These are phyloP conservation scores for Diaporthe nobilis DNA, from an alignment of 2,329 filamentous ascomycete species.

Conservation along the genomic window DNA sequence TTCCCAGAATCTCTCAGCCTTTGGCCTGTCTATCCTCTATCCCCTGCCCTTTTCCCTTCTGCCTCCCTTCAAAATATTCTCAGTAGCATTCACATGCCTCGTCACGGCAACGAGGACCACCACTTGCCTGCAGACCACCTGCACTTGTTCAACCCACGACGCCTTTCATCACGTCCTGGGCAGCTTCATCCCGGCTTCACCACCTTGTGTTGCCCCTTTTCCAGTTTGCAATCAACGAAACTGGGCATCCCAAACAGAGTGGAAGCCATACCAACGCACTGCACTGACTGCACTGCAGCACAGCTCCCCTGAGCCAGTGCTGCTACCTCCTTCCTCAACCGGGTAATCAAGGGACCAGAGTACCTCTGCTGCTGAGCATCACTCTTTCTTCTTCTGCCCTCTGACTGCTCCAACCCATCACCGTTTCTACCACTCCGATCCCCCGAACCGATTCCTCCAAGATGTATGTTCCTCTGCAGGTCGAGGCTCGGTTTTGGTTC, in stretches of 20 bases:
- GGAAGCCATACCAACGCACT: not conserved
- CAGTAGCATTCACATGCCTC: not conserved
- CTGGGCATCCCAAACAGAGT: not conserved
- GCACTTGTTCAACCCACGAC: not conserved
- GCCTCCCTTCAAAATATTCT: not conserved
- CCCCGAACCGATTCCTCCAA: not conserved
- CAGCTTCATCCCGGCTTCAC: not conserved
- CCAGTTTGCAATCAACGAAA: not conserved
- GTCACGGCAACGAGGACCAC: too few species aligned
- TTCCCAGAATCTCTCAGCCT: not conserved
- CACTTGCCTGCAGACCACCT: not conserved
- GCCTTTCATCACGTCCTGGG: not conserved
- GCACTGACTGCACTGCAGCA: not conserved
- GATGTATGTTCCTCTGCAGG: constrained; percentile 24
- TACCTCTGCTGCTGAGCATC: not conserved
- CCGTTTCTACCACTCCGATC: too few species aligned
- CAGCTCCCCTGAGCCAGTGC: not conserved
- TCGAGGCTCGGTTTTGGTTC: constrained; percentile 18
- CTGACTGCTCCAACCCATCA: not conserved
- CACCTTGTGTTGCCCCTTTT: not conserved
- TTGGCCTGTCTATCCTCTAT: not conserved
- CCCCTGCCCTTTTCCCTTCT: not conserved
- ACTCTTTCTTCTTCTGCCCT: not conserved
- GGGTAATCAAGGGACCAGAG: not conserved
- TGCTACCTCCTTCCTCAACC: not conserved